Percentiles rank a stretch among this genome's conserved stretches.
These are phyloP conservation scores for Monosporascus sp. DNA, from an alignment of 2,329 filamentous ascomycete genomes.

Conservation along the genomic window DNA sequence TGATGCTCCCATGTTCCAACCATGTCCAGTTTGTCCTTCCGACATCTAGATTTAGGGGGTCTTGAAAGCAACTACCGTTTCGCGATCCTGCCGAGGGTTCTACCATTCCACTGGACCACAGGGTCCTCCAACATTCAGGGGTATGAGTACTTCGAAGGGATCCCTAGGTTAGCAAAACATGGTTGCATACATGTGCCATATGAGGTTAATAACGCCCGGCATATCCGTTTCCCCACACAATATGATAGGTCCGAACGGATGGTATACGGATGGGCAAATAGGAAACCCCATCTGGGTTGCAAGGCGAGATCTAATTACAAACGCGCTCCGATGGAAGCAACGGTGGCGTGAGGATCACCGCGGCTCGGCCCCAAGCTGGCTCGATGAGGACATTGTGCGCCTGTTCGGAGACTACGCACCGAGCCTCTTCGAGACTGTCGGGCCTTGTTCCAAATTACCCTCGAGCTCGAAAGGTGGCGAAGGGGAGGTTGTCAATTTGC, in stretches of 20 bases:
- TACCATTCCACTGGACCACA: too few species aligned
- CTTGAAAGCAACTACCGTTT: too few species aligned
- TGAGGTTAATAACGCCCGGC: background rate
- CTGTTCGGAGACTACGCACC: constrained; percentile 25
- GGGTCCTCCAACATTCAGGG: background rate
- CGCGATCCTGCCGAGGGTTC: too few species aligned
- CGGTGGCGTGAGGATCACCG: background rate
- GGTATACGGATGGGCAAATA: background rate
- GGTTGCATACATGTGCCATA: background rate
- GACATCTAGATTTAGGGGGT: too few species aligned
- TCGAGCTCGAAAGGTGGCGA: constrained; percentile 3
- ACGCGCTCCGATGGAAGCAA: background rate
- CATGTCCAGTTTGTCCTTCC: too few species aligned
- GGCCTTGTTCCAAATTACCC: constrained; percentile 29
- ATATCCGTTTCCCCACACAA: background rate
- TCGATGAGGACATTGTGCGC: constrained; percentile 1
- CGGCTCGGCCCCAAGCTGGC: background rate
- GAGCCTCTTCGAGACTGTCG: constrained; percentile 23
- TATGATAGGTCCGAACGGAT: background rate
- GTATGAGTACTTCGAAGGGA: background rate
- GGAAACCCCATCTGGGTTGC: too few species aligned
- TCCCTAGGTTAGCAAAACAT: background rate
- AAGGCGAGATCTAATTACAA: background rate
- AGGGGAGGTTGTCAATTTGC: constrained; percentile 2
- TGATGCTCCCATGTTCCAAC: background rate